Percentiles rank a stretch among this genome's conserved stretches.
These are phyloP conservation scores for Nicotiana obtusifolia DNA, from an alignment of 257 asterid species.

Conservation along the genomic window DNA sequence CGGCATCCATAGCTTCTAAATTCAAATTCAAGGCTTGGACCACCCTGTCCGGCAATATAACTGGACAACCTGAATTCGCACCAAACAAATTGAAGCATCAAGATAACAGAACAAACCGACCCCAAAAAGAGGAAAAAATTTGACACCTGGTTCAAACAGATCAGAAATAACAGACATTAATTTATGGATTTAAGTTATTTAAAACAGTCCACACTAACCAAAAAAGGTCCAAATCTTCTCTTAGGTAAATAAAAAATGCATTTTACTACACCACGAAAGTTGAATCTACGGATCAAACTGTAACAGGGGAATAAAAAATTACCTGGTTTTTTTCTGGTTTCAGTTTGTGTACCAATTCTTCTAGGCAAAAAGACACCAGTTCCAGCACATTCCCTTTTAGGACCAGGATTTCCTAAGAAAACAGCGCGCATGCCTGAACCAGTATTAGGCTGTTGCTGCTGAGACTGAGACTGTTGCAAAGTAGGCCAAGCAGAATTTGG, in stretches of 20 bases:
- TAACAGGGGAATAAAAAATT: neutral
- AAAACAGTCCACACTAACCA: neutral
- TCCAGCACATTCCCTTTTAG: conserved; percentile 55
- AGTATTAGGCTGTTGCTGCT: conserved; percentile 12
- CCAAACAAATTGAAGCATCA: neutral
- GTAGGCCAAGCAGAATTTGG: conserved; percentile 50
- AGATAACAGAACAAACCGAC: neutral
- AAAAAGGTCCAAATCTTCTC: neutral
- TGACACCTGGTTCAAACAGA: neutral
- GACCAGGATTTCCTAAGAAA: conserved; percentile 35
- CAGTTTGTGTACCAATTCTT: conserved; percentile 30
- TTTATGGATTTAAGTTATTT: too few species aligned
- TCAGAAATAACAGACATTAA: neutral
- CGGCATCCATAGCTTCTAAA: conserved; percentile 21
- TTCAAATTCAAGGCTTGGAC: conserved; percentile 64
- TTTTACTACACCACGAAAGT: too few species aligned
- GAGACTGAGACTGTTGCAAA: conserved; percentile 28
- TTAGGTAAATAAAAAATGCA: too few species aligned
- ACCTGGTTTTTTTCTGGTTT: conserved; percentile 52
- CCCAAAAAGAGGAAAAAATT: neutral
- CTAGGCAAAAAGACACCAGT: conserved; percentile 86
- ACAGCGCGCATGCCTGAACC: conserved; percentile 43
- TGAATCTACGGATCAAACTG: neutral
- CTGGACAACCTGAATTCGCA: conserved; percentile 43
- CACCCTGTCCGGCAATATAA: conserved; percentile 60